phyloP scores from a whole-genome alignment of 148 eudicot genomes.

The Nepenthes gracilis region DNA sequence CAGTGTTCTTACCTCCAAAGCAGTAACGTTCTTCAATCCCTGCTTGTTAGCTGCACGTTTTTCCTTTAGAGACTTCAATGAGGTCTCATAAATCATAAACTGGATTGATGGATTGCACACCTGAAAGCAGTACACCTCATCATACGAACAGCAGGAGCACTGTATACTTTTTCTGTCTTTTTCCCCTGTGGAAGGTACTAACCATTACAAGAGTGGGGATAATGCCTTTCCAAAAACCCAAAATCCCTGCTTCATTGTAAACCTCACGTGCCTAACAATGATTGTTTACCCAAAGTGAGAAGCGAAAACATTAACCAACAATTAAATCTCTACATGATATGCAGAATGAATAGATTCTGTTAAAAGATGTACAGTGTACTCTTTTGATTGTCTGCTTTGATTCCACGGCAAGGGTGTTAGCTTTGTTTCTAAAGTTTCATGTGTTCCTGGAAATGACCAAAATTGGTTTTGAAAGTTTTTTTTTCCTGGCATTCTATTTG shows the following conservation, averaged over 20 bases:
- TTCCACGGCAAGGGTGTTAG: too few relatives aligned
- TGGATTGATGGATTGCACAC: slow-evolving; percentile 97
- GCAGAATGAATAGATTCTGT: too few relatives aligned
- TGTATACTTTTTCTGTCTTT: background rate
- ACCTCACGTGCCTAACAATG: slow-evolving; percentile 63
- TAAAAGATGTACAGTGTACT: too few relatives aligned
- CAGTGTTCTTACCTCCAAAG: slow-evolving; percentile 51
- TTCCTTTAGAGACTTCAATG: slow-evolving; percentile 45
- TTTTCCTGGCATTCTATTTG: too few relatives aligned
- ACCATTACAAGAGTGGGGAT: slow-evolving; percentile 90
- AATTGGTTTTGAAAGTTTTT: too few relatives aligned
- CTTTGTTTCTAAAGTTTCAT: too few relatives aligned
- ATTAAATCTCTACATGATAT: background rate
- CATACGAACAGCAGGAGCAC: slow-evolving; percentile 1
- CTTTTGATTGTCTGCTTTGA: too few relatives aligned
- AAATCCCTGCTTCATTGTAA: slow-evolving; percentile 80
- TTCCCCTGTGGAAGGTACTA: slow-evolving; percentile 9
- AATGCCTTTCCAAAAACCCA: slow-evolving; percentile 93
- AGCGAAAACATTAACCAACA: background rate
- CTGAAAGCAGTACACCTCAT: slow-evolving; percentile 19
- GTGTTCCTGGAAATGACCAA: too few relatives aligned
- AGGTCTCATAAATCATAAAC: slow-evolving; percentile 88
- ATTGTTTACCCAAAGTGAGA: background rate
- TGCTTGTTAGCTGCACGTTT: slow-evolving; percentile 44
- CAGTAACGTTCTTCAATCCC: slow-evolving; percentile 39